Base-by-base conservation (phyloP, 1,139 yeast species). In the Candida glucosophila region DNA sequence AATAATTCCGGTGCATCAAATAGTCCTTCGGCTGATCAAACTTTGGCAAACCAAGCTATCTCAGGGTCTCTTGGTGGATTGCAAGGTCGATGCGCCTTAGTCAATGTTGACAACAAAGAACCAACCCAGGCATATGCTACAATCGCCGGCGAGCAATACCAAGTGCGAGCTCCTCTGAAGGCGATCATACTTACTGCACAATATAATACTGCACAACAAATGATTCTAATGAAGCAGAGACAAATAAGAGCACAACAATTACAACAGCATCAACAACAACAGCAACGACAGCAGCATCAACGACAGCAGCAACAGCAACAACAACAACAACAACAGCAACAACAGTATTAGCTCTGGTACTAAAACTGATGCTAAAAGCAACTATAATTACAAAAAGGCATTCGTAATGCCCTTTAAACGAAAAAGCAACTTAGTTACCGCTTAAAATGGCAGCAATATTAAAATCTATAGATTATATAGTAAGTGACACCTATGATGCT, bases 61-160 rank as follows among this genome's bases (percentile, higher is more conserved):
- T 59, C 67, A 3, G 71, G 71, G 1, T 60, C 81, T 3, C 69
- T 76, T 33, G 88, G 88, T 19, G 81, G 83, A 0, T 58, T 79
- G 29, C 81, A 77, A 47, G 85, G 88, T 8, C 65, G 90, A 32
- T 77, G 85, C 31, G 88, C 86, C 1, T 68, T 80, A 34, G 64
- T 78, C 22, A 81, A 78, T 47, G 69, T 78, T 12, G 86, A 78
- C 37, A n/a, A n/a, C n/a, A n/a, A n/a, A n/a, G n/a, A n/a, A n/a
- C 47, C 48, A 42, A 67, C 59, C 33, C 85, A 41, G 57, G 58
- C 45, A 65, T 73, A 44, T 55, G 74, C 68, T 15, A 52, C 57
- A 45, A 73, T 49, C 55, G 62, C 60, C 40, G 82, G 55, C n/a
- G 71, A 64, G 36, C 44, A 61, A 46, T 64, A 64, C 39, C 70